Conservation (phyloP, 257 asterid species). For the Leonotis leonurus region DNA sequence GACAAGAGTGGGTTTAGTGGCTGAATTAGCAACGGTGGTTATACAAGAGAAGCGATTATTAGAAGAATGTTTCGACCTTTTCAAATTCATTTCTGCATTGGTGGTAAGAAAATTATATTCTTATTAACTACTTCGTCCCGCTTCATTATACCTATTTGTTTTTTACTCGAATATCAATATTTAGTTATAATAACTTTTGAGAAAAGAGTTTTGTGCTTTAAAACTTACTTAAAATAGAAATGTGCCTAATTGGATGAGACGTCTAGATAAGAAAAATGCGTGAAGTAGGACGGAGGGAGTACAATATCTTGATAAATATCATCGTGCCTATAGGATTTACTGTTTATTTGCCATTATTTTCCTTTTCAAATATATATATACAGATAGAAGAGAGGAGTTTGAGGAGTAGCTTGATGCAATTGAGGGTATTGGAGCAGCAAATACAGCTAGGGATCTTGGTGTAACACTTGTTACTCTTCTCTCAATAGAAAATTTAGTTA, state of each 20-base stretch:
- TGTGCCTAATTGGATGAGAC: too few relatives aligned
- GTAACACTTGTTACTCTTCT: conserved; percentile 7
- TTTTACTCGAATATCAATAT: too few relatives aligned
- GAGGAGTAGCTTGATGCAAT: conserved; percentile 51
- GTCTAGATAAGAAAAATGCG: too few relatives aligned
- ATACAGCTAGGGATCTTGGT: background rate
- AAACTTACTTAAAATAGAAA: too few relatives aligned
- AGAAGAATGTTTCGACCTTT: conserved; percentile 75
- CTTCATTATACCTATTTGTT: too few relatives aligned
- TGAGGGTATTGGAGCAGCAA: conserved; percentile 30
- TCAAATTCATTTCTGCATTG: conserved; percentile 40
- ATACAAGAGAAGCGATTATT: conserved; percentile 62
- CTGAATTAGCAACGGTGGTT: conserved; percentile 53
- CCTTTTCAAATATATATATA: conserved; percentile 5
- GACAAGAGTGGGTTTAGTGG: conserved; percentile 25
- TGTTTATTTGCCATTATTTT: background rate
- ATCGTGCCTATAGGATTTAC: background rate
- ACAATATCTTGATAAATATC: too few relatives aligned
- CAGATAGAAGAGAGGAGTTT: conserved; percentile 71
- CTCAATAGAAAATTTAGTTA: background rate
- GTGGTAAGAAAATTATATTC: conserved; percentile 43
- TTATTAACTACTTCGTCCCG: too few relatives aligned
- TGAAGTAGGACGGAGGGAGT: too few relatives aligned
- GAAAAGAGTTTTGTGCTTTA: too few relatives aligned
- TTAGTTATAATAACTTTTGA: too few relatives aligned